phyloP scores from a whole-genome alignment of 2,329 filamentous ascomycete genomes.

The Ascocoryne sarcoides region DNA sequence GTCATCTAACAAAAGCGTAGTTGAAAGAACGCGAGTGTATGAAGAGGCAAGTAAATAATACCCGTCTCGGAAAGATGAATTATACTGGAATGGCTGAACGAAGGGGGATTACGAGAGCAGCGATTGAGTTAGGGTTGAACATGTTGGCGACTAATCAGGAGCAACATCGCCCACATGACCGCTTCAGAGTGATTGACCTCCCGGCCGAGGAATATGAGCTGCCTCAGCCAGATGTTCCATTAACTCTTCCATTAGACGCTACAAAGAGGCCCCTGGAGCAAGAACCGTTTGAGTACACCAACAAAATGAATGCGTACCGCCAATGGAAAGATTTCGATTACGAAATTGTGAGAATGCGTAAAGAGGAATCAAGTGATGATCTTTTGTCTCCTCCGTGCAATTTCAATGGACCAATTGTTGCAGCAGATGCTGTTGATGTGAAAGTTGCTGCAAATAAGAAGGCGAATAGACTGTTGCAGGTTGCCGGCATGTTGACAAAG shows the following conservation, averaged over 20 bases:
- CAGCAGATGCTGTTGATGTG: constrained; percentile 4
- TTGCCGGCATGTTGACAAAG: neutral
- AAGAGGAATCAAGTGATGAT: constrained; percentile 1
- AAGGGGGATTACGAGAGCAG: constrained; percentile 22
- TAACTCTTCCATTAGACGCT: constrained; percentile 19
- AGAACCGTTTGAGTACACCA: constrained; percentile 21
- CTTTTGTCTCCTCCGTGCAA: constrained; percentile 14
- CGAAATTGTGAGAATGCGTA: constrained; percentile 5
- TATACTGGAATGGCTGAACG: constrained; percentile 22
- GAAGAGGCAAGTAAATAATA: too few species aligned
- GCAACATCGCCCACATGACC: constrained; percentile 22
- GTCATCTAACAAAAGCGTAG: too few species aligned
- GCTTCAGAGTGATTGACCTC: constrained; percentile 18
- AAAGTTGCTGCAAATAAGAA: constrained; percentile 7
- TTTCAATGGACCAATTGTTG: constrained; percentile 18
- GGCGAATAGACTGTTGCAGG: neutral
- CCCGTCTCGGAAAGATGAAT: constrained; percentile 12
- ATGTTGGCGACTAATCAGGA: constrained; percentile 23
- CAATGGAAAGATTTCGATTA: constrained; percentile 18
- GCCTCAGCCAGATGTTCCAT: constrained; percentile 13
- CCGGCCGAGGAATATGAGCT: constrained; percentile 4
- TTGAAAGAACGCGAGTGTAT: too few species aligned
- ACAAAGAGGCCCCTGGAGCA: constrained; percentile 20
- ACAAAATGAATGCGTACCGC: constrained; percentile 14
- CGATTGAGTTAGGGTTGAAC: constrained; percentile 22